Evolutionary conservation across 371 early-diverging fungal genomes (phyloP).

Genomic region (Phascolomyces articulosus): DNA sequence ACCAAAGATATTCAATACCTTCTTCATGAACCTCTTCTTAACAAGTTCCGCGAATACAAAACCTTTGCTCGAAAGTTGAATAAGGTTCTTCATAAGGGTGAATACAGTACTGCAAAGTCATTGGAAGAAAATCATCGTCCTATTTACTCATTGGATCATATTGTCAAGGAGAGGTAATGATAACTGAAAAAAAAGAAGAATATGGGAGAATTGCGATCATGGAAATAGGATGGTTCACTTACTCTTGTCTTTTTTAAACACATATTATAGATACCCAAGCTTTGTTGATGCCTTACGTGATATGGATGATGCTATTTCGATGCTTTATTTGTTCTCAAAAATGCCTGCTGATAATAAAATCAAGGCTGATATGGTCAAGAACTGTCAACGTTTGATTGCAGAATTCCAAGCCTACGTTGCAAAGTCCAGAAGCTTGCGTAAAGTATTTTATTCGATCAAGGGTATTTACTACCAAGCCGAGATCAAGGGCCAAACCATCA

Average conservation of each 20-base stretch:
- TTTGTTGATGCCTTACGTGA: conserved; percentile 95
- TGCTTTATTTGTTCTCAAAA: conserved; percentile 91
- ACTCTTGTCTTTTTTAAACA: too few species aligned
- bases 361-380: conserved; percentile 62
- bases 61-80: conserved; percentile 83
- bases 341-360: conserved; percentile 80
- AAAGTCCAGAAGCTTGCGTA: conserved; percentile 75
- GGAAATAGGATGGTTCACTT: too few species aligned
- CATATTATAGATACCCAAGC: conserved; percentile 85
- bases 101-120: conserved; percentile 74
- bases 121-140: conserved; percentile 78
- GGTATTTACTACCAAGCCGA: conserved; percentile 98
- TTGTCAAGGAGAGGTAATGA: conserved; percentile 87
- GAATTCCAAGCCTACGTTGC: conserved; percentile 95
- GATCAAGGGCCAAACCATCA: conserved; percentile 90
- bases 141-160: conserved; percentile 85
- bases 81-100: conserved; percentile 82
- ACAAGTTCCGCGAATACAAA: conserved; percentile 91
- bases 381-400: conserved; percentile 80
- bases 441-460: conserved; percentile 95
- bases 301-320: conserved; percentile 94
- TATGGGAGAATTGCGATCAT: too few species aligned
- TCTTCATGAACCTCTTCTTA: conserved; percentile 89
- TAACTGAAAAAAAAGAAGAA: not conserved
- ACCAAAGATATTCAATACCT: conserved; percentile 95